Evolutionary conservation across 768 basidiomycete species (phyloP).

Genomic region (Podaxis sp.): DNA sequence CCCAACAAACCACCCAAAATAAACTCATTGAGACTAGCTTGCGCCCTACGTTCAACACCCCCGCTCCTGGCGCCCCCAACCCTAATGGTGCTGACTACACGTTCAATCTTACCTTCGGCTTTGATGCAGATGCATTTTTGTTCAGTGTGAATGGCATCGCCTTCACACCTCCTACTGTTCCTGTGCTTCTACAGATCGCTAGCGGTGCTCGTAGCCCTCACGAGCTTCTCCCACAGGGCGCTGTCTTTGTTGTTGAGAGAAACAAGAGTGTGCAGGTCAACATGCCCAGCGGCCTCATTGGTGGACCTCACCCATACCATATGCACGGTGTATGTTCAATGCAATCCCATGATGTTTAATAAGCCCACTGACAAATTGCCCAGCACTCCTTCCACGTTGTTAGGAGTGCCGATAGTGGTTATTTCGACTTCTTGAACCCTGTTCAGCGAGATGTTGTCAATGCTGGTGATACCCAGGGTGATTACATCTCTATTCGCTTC

Average conservation of each 20-base stretch:
- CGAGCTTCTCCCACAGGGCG: conserved; percentile 47
- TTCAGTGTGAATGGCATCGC: conserved; percentile 29
- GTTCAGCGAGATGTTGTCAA: conserved; percentile 33
- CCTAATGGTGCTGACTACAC: conserved; percentile 39
- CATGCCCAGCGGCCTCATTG: conserved; percentile 31
- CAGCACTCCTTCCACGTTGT: conserved; percentile 46
- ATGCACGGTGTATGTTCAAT: conserved; percentile 30
- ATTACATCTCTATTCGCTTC: conserved; percentile 49
- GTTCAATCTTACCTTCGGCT: conserved; percentile 26
- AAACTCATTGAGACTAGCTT: conserved; percentile 36
- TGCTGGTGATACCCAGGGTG: conserved; percentile 26
- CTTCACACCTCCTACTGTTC: conserved; percentile 39
- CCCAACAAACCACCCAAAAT: conserved; percentile 20
- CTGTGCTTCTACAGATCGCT: conserved; percentile 58
- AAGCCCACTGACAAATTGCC: not conserved
- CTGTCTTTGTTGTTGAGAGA: conserved; percentile 43
- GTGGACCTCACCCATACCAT: conserved; percentile 40
- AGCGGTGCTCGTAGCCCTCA: conserved; percentile 47
- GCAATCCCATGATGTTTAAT: not conserved
- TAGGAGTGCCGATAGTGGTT: conserved; percentile 30
- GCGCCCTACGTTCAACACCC: conserved; percentile 26
- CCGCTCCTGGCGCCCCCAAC: conserved; percentile 32
- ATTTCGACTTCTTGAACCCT: conserved; percentile 45
- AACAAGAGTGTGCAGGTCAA: conserved; percentile 38
- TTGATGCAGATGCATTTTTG: conserved; percentile 15